Conservation (phyloP, 208 protist species). For the Wallacemonas sp. region DNA sequence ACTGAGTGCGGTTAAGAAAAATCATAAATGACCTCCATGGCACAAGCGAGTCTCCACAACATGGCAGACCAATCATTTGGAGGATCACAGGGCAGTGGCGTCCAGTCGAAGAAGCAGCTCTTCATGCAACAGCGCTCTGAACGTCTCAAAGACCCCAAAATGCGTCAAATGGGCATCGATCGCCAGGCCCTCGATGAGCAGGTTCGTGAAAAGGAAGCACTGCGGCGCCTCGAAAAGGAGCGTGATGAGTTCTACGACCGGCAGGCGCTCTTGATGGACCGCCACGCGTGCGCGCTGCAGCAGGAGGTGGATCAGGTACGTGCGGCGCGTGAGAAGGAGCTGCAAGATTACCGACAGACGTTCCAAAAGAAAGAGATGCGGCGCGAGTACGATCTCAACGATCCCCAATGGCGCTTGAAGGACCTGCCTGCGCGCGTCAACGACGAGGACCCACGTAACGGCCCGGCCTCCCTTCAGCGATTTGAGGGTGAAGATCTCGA, state of each 20-base stretch:
- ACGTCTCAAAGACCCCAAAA: constrained; percentile 90
- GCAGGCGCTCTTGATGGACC: constrained; percentile 87
- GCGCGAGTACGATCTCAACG: constrained; percentile 92
- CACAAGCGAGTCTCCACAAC: constrained; percentile 3
- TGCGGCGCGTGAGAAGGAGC: constrained; percentile 68
- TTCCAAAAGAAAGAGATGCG: constrained; percentile 85
- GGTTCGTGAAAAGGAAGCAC: constrained; percentile 87
- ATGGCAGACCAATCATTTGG: constrained; percentile 6
- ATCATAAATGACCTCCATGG: neutral
- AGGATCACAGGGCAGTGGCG: constrained; percentile 11
- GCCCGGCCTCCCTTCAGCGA: constrained; percentile 82
- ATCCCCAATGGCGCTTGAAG: constrained; percentile 73
- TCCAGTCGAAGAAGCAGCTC: constrained; percentile 69
- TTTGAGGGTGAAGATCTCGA: constrained; percentile 94
- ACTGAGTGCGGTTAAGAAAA: too few species aligned
- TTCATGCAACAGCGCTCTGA: constrained; percentile 90
- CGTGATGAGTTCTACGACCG: constrained; percentile 87
- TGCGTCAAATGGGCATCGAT: constrained; percentile 92
- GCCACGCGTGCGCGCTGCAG: constrained; percentile 85
- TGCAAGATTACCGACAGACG: constrained; percentile 83
- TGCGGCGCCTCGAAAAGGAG: constrained; percentile 82
- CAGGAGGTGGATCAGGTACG: constrained; percentile 86
- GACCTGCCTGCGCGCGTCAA: constrained; percentile 85
- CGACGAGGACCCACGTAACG: constrained; percentile 90
- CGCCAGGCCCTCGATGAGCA: constrained; percentile 88